phyloP scores from a whole-genome alignment of 805 yeast species.

The Priceomyces carsonii region DNA sequence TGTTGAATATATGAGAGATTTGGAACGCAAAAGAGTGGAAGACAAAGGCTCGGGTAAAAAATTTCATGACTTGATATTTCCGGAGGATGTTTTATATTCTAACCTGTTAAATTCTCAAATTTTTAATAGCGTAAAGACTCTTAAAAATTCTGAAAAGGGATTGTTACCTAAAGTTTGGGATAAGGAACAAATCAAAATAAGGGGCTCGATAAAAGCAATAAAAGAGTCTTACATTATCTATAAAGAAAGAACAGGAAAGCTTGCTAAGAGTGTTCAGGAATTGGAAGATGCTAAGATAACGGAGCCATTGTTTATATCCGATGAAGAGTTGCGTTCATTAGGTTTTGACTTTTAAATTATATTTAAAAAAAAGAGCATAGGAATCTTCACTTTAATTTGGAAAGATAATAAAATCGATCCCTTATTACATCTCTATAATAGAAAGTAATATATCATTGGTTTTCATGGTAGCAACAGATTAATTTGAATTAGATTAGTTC shows the following conservation, averaged over 20 bases:
- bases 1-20: conserved; percentile 29
- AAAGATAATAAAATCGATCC: no score
- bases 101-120: conserved; percentile 32
- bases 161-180: conserved; percentile 56
- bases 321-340: conserved; percentile 13
- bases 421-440: no score
- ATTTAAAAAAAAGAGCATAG: no score
- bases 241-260: conserved; percentile 35
- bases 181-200: conserved; percentile 40
- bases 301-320: conserved; percentile 17
- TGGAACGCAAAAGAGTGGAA: conserved; percentile 26
- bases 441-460: no score
- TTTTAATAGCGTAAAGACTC: conserved; percentile 10
- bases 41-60: conserved; percentile 16
- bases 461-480: no score
- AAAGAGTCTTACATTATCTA: conserved; percentile 47
- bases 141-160: conserved; percentile 24
- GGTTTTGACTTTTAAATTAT: conserved; percentile 15
- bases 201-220: conserved; percentile 44
- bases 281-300: conserved; percentile 36
- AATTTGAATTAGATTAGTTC: no score
- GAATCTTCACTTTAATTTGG: no score
- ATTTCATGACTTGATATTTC: conserved; percentile 43
- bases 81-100: conserved; percentile 59
- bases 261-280: conserved; percentile 39